Evolutionary conservation across 2,329 filamentous ascomycete genomes (phyloP), one percentile per base, ranked within the genome.

Genomic region (Coccinonectria pachysandricola): DNA sequence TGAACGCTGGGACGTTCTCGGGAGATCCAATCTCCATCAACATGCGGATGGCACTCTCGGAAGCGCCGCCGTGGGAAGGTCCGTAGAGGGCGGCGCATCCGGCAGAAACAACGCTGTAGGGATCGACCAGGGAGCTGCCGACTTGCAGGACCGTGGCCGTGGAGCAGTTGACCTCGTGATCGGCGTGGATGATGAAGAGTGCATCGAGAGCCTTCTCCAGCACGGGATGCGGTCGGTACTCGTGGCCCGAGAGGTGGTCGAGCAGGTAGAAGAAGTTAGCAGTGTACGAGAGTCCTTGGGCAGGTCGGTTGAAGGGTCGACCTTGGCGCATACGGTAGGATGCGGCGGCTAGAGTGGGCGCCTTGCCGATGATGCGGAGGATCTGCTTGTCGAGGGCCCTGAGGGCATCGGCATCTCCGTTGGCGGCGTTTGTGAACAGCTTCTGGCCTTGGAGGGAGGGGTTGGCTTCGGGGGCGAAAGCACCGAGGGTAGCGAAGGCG

Each of bases 141-240:
- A 71, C 66, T 30, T 72, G 65, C 10, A 74, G 50, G 16, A 70
- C 59, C 2, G 68, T 65, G 2, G 69, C 67, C 0, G 68, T 71
- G 2, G 65, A 67, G 40, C 66, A 63, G 37, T 71, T 71, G 45
- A 74, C 65, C 33, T 71, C 71, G 41, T 75, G 69, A 37, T 75
- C 70, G 3, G 66, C 63, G 35, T 71, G 66, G 13, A 74, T 57
- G 28, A 71, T 64, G 40, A 68, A 68, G 3, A 74, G 56, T 5
- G 59, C 57, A 27, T 71, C 64, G 10, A 73, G 49, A n/a, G 59
- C 59, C 36, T 57, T 60, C 24, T 62, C 63, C 6, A 72, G 48
- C 4, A 62, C 57, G 1, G 62, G 58, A 31, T 71, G 60, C 1
- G 68, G 66, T 11, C 48, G 47, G 36, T 62, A 63, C 14, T 62